A percentile compares a stretch with the other conserved stretches of the same genome.
These are phyloP conservation scores for Dujonia santamariae DNA, from an alignment of 1,139 yeast genomes.

Conservation along the genomic window DNA sequence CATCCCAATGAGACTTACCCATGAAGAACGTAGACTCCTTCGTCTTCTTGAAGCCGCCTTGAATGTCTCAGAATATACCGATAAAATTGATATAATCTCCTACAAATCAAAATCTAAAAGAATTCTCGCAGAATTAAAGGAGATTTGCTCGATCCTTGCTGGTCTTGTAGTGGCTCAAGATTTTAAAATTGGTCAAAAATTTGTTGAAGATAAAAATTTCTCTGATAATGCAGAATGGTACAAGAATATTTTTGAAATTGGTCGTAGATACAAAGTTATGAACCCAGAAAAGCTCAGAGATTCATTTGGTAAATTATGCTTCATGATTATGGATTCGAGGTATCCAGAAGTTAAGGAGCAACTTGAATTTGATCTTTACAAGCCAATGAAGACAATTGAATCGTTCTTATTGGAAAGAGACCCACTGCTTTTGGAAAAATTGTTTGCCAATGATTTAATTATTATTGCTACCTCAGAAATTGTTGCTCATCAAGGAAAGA, in stretches of 20 bases:
- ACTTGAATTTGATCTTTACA: constrained; percentile 69
- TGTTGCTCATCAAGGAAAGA: constrained; percentile 46
- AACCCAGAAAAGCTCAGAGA: constrained; percentile 76
- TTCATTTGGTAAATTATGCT: constrained; percentile 70
- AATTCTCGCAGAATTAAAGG: constrained; percentile 64
- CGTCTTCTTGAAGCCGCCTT: constrained; percentile 63
- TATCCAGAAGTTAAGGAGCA: constrained; percentile 63
- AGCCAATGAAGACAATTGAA: constrained; percentile 63
- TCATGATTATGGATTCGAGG: constrained; percentile 78
- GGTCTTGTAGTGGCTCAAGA: constrained; percentile 74
- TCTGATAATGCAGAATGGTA: constrained; percentile 68
- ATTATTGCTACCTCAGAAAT: constrained; percentile 65
- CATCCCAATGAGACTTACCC: constrained; percentile 63
- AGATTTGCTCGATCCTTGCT: constrained; percentile 69
- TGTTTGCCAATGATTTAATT: constrained; percentile 55
- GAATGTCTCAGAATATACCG: constrained; percentile 73
- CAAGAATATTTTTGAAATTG: constrained; percentile 64
- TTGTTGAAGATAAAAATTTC: constrained; percentile 62
- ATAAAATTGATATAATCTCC: constrained; percentile 63
- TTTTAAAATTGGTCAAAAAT: constrained; percentile 59
- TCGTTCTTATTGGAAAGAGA: constrained; percentile 34
- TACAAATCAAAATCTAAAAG: constrained; percentile 63
- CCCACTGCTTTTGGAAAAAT: constrained; percentile 18
- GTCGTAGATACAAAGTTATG: constrained; percentile 75
- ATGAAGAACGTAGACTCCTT: constrained; percentile 62